These are phyloP conservation scores for Alternaria triticimaculans DNA, from an alignment of 2,329 filamentous ascomycete genomes.

Conservation along the genomic window DNA sequence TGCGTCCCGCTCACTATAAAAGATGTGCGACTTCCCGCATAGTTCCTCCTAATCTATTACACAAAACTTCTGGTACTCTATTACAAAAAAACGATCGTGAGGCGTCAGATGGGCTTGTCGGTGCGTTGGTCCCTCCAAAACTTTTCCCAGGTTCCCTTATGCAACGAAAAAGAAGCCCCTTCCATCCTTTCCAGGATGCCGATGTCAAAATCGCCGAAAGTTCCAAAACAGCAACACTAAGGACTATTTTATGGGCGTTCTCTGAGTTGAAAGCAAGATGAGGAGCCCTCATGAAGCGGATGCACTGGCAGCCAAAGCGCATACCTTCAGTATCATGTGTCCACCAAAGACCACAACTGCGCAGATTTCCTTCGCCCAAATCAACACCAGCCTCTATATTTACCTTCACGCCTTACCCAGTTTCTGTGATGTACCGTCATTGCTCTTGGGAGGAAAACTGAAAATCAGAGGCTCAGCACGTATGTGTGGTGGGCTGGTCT, in stretches of 20 bases:
- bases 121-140: neutral
- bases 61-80: neutral
- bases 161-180: neutral
- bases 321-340: neutral
- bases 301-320: neutral
- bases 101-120: neutral
- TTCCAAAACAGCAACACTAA: neutral
- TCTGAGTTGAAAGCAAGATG: neutral
- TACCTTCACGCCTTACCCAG: neutral
- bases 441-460: neutral
- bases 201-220: neutral
- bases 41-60: neutral
- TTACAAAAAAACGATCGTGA: neutral
- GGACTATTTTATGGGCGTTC: neutral
- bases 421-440: neutral
- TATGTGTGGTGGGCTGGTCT: neutral
- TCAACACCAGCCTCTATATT: neutral
- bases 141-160: rapidly evolving
- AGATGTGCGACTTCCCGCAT: neutral
- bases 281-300: neutral
- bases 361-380: neutral
- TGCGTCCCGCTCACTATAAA: too few species aligned
- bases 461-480: rapidly evolving
- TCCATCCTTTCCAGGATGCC: neutral
- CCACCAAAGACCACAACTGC: neutral